Base-by-base conservation (phyloP, 139 green algal species). In the Spirogloea muscicola region DNA sequence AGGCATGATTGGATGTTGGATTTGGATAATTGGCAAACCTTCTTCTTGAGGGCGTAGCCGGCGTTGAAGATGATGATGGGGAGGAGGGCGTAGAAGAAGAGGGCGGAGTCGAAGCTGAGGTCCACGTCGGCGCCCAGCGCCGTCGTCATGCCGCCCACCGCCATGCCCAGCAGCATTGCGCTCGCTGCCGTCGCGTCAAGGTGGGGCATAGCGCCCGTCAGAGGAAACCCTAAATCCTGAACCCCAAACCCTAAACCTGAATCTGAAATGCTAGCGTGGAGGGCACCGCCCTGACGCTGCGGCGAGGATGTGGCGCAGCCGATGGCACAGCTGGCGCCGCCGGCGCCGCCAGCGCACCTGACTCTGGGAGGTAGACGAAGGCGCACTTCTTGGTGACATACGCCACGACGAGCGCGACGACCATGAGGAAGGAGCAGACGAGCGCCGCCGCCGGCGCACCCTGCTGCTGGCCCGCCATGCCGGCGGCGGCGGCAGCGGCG, bases 31-130 rank as follows among this genome's bases (percentile, higher is more conserved):
- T 55, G 41, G 21, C 34, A 7, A 25, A 80, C 68, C 72, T 79
- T 82, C 0, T 80, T 80, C 43, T 88, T 77, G 39, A 93, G 87
- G 51, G 84, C 87, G 49, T 85, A 92, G n/a, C 85, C 89, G 4
- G 88, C 86, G 10, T 91, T 87, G 82, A 92, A 94, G 71, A 93
- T 93, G 73, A 94, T 94, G 59, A 85, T 85, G 3, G 89, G 89
- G 29, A 94, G 84, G 5, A 94, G 68, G 7, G 89, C 71, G 60
- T 90, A 83, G 68, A 94, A 89, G 84, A 94, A 94, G 51, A 92
- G 84, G 18, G 84, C 55, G 10, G 66, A 75, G 21, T 84, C 74
- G 42, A 87, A 79, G 13, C 37, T 44, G 37, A 81, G 36, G 0
- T 33, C 25, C 13, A 60, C 27, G 18, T 69, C 68, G 40, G 40